phyloP scores from a whole-genome alignment of 2,329 filamentous ascomycete genomes.

The Fusarium nanum region DNA sequence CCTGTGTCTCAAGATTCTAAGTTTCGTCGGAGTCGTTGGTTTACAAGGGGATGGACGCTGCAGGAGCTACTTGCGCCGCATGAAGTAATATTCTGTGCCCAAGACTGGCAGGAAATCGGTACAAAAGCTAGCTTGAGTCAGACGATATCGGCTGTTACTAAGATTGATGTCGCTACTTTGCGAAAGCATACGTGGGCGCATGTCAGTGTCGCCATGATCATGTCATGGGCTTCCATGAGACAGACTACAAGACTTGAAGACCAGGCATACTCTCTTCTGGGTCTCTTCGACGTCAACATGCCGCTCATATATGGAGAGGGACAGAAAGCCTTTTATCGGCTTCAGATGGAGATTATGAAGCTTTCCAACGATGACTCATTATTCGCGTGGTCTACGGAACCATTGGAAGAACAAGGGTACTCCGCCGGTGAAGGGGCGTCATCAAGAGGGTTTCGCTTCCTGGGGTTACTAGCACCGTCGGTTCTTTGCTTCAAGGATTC shows the following conservation, averaged over 20 bases:
- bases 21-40: constrained; percentile 19
- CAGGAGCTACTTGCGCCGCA: constrained; percentile 19
- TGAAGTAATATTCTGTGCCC: constrained; percentile 10
- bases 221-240: constrained; percentile 21
- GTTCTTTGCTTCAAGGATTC: constrained; percentile 15
- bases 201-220: constrained; percentile 17
- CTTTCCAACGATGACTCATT: constrained; percentile 16
- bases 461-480: constrained; percentile 4
- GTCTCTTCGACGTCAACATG: constrained; percentile 24
- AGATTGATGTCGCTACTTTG: constrained; percentile 10
- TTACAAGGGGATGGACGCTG: constrained; percentile 12
- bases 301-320: constrained; percentile 22
- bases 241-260: constrained; percentile 16
- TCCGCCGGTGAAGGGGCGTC: neutral
- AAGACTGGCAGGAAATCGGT: constrained; percentile 8
- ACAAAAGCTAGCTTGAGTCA: neutral
- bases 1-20: neutral
- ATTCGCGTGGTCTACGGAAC: constrained; percentile 22
- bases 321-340: constrained; percentile 10
- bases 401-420: neutral
- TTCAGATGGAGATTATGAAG: constrained; percentile 28
- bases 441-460: neutral
- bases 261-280: constrained; percentile 20
- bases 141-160: neutral
- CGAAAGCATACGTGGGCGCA: constrained; percentile 12